phyloP scores from a whole-genome alignment of 164 flowering plant genomes.

The Macadamia tetraphylla region DNA sequence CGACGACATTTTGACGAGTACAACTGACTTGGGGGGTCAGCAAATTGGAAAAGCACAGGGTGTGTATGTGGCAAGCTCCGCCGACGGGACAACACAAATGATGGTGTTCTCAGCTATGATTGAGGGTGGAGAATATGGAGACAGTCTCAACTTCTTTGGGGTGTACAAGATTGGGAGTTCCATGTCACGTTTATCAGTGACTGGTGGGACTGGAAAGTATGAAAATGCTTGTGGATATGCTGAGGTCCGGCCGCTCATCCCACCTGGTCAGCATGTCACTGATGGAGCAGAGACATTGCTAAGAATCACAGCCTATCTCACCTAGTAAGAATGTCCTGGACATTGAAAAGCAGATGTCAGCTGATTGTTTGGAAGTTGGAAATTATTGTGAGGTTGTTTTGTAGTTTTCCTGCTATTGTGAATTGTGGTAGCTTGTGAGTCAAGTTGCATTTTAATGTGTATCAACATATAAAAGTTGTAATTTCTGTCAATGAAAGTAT shows the following conservation, averaged over 20 bases:
- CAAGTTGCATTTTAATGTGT: not conserved
- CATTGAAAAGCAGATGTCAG: not conserved
- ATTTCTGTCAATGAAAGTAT: too few relatives aligned
- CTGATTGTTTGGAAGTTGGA: not conserved
- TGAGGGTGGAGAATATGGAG: constrained; percentile 80
- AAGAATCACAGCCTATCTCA: constrained; percentile 61
- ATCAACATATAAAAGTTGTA: not conserved
- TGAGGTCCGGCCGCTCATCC: constrained; percentile 57
- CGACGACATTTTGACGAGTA: constrained; percentile 50
- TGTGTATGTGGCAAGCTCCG: constrained; percentile 66
- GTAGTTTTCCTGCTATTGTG: not conserved
- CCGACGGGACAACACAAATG: constrained; percentile 60
- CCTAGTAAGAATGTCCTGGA: constrained; percentile 27
- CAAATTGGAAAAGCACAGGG: constrained; percentile 59
- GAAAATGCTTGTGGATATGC: constrained; percentile 70
- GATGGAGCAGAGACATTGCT: constrained; percentile 71
- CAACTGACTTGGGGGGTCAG: constrained; percentile 50
- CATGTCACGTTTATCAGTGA: constrained; percentile 58
- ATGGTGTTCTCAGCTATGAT: constrained; percentile 74
- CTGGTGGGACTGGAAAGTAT: constrained; percentile 81
- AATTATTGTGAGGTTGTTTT: not conserved
- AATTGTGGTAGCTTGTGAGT: not conserved
- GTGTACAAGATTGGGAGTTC: constrained; percentile 57
- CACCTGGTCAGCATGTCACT: constrained; percentile 52
- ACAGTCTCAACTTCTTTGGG: constrained; percentile 74